Base-by-base conservation (phyloP, 192 early-diverging fungal species). In the Allomyces macrogynus region DNA sequence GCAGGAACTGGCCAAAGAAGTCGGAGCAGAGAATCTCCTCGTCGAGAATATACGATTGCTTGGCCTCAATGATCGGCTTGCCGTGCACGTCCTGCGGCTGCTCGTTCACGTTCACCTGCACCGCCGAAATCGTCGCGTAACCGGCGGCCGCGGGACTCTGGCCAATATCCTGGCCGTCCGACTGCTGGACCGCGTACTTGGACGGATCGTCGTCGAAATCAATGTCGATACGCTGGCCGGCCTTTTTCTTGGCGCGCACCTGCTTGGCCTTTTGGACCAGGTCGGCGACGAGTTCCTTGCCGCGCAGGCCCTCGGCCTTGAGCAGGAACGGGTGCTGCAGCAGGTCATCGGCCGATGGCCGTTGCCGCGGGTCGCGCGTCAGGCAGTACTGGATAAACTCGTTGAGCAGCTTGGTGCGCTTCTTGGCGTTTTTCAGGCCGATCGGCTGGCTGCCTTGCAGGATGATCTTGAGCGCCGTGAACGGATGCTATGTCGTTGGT, bases 361-460 rank as follows among this genome's bases (percentile, higher is more conserved):
- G 70, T 43, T 70, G 69, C 14, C 61, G 26, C 22, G 81, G 81
- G 67, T 84, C 77, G 66, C 81, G 80, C 24, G 73, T 75, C 40
- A 83, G 65, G 64, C 83, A 84, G 18, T 64, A 62, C 3, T 77
- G 70, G 57, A 84, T 70, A 65, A 84, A 84, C 63, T 84, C 83
- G 43, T 75, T 70, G 57, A 84, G 77, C 22, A 62, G 65, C 63
- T 79, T 84, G 24, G 79, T 75, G 72, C 77, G 84, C 57, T 77
- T 78, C 66, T 82, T 84, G 16, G 82, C 81, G 62, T 84, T 84
- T 7, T 77, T 74, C n/a, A 84, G 71, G 24, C 77, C 75, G 20
- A 84, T 65, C 26, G 22, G 77, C 74, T 14, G 69, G 66, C 43
- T 71, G 74, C 22, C 49, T 3, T 57, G 12, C 18, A 81, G 78